Percentiles rank a stretch among this genome's conserved stretches.
These are phyloP conservation scores for Peniophora sp. DNA, from an alignment of 1,284 basidiomycete species.

Conservation along the genomic window DNA sequence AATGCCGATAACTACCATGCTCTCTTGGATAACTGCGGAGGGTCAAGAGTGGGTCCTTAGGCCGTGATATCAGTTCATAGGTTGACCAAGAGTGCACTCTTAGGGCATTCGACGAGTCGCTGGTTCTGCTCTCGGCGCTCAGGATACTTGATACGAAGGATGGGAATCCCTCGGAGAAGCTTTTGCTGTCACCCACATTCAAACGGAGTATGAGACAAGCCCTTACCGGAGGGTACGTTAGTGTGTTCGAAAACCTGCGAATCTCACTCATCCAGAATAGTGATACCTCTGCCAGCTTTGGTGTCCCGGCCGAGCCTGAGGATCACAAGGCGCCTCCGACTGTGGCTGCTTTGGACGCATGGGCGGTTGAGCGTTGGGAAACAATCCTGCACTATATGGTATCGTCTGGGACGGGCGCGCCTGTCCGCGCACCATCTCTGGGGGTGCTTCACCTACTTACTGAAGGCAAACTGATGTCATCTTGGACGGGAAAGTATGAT, in stretches of 20 bases:
- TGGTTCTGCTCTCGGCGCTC: constrained; percentile 59
- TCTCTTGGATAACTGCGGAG: constrained; percentile 77
- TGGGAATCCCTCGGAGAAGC: constrained; percentile 47
- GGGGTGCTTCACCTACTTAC: constrained; percentile 81
- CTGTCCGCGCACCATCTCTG: constrained; percentile 64
- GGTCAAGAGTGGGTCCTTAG: constrained; percentile 52
- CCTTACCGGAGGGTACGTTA: constrained; percentile 82
- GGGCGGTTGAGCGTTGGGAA: constrained; percentile 95
- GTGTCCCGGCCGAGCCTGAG: constrained; percentile 68
- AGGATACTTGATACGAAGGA: constrained; percentile 52
- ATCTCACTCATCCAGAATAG: constrained; percentile 31
- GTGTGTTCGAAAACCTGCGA: not conserved
- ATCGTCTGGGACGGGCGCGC: constrained; percentile 74
- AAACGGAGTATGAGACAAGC: constrained; percentile 79
- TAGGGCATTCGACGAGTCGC: constrained; percentile 68
- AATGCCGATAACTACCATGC: constrained; percentile 64
- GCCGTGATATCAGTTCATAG: constrained; percentile 8
- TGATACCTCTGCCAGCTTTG: constrained; percentile 87
- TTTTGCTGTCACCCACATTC: constrained; percentile 70
- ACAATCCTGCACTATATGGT: constrained; percentile 99
- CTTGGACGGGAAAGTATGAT: not conserved
- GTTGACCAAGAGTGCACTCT: constrained; percentile 9
- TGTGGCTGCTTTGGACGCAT: constrained; percentile 70
- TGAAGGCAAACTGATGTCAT: constrained; percentile 80
- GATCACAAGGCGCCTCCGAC: constrained; percentile 43